Evolutionary conservation across 169 alveolate genomes (phyloP).

Genomic region (Eimeria falciformis): DNA sequence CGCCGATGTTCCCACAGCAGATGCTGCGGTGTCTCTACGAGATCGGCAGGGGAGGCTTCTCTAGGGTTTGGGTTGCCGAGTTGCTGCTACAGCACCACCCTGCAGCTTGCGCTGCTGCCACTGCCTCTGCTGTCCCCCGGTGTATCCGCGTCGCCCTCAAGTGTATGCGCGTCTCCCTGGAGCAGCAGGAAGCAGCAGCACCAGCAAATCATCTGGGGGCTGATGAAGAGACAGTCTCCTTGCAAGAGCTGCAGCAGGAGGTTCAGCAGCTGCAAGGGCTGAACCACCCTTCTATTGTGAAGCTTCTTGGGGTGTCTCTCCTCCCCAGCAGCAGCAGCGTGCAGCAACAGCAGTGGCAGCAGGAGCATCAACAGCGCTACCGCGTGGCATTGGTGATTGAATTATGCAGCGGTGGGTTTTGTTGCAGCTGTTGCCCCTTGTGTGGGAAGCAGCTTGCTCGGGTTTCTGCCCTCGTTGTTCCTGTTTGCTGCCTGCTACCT

Average conservation of each 20-base stretch:
- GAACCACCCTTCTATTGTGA: slow-evolving; percentile 45
- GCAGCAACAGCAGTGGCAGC: slow-evolving; percentile 7
- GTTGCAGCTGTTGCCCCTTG: neutral
- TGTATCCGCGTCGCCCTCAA: slow-evolving; percentile 45
- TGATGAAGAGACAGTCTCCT: slow-evolving; percentile 18
- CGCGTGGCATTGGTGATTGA: slow-evolving; percentile 51
- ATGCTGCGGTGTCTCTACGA: slow-evolving; percentile 50
- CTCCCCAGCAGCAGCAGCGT: slow-evolving; percentile 15
- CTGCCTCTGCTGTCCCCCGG: neutral
- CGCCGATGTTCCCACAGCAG: slow-evolving; percentile 41
- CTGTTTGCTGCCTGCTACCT: no score
- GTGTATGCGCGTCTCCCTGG: slow-evolving; percentile 56
- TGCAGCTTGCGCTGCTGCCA: slow-evolving; percentile 17
- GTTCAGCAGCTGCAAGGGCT: slow-evolving; percentile 62
- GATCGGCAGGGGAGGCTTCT: slow-evolving; percentile 48
- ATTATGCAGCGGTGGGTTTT: slow-evolving; percentile 30
- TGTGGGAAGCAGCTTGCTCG: neutral
- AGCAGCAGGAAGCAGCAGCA: slow-evolving; percentile 44
- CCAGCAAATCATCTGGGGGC: neutral
- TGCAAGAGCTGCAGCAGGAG: slow-evolving; percentile 53
- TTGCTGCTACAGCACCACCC: slow-evolving; percentile 43
- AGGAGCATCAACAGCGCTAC: slow-evolving; percentile 35
- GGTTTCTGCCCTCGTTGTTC: no score
- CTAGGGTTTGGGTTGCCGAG: slow-evolving; percentile 59
- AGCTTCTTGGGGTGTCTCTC: slow-evolving; percentile 59